These are phyloP conservation scores for Paramecium pentaurelia DNA, from an alignment of 73 alveolate genomes.

Conservation along the genomic window DNA sequence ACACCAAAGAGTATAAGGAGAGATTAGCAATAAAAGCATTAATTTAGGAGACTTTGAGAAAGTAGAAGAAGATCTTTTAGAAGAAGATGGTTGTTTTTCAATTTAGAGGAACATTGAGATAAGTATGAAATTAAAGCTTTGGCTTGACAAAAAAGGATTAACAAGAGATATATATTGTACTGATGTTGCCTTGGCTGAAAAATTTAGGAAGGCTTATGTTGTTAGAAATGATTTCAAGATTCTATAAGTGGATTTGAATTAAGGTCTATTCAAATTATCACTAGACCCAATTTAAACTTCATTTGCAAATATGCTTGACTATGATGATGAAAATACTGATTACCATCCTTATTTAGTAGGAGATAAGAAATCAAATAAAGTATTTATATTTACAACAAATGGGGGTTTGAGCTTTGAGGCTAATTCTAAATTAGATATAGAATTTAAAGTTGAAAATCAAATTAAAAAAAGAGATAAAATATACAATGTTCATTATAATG, in stretches of 20 bases:
- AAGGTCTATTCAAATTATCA: neutral
- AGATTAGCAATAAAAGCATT: neutral
- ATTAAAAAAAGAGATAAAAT: neutral
- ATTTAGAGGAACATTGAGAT: neutral
- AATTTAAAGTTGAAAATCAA: neutral
- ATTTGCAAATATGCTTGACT: neutral
- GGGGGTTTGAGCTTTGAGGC: conserved; percentile 16
- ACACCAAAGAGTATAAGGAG: neutral
- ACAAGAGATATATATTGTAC: neutral
- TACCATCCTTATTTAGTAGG: neutral
- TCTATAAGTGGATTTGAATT: neutral
- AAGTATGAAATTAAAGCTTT: neutral
- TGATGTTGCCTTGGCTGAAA: conserved; percentile 22
- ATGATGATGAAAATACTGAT: neutral
- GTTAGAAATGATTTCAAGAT: conserved; percentile 19
- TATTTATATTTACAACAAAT: neutral
- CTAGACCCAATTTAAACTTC: neutral
- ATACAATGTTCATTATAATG: neutral
- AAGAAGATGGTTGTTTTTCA: neutral
- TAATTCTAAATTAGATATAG: neutral
- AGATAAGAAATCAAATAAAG: neutral
- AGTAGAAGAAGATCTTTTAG: neutral
- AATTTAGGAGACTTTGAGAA: conserved; percentile 20
- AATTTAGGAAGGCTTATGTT: neutral
- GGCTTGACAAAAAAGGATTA: neutral